phyloP scores from a whole-genome alignment of 192 early-diverging fungal species.

The Mortierella alpina region DNA sequence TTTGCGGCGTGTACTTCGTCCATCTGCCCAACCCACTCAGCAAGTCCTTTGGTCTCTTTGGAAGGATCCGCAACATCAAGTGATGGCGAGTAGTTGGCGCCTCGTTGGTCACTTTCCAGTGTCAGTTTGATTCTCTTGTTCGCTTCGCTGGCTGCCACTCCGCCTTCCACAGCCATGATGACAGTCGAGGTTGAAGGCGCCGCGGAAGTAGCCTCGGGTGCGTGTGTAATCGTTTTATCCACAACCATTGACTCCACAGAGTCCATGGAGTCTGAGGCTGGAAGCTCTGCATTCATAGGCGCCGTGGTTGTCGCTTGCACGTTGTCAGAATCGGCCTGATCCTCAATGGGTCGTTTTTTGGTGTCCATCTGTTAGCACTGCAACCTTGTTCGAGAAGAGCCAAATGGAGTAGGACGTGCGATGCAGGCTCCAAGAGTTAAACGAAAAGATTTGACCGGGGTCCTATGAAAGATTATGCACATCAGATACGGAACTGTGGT shows the following conservation, averaged over 20 bases:
- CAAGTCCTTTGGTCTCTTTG: slow-evolving; percentile 24
- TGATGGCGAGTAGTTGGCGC: slow-evolving; percentile 26
- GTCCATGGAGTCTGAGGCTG: neutral
- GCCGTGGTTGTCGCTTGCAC: neutral
- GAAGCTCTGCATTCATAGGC: neutral
- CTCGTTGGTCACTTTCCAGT: slow-evolving; percentile 9
- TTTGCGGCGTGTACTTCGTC: slow-evolving; percentile 6
- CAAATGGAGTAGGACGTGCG: too few relatives aligned
- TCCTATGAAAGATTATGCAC: too few relatives aligned
- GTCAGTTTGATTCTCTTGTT: slow-evolving; percentile 43
- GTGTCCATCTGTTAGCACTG: slow-evolving; percentile 27
- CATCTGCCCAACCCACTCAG: slow-evolving; percentile 29
- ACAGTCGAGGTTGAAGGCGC: neutral
- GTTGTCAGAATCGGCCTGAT: neutral
- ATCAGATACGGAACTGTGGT: too few relatives aligned
- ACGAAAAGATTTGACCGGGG: too few relatives aligned
- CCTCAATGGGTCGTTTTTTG: slow-evolving; percentile 47
- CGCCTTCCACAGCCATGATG: neutral
- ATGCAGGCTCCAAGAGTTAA: neutral
- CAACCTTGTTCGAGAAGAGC: too few relatives aligned
- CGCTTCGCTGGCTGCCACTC: neutral
- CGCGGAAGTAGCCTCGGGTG: neutral
- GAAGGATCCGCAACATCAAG: slow-evolving; percentile 30
- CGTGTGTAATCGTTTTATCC: neutral
- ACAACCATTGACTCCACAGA: slow-evolving; percentile 8